Conservation (phyloP, 495 filamentous ascomycete genomes). For the Xylaria scruposa region DNA sequence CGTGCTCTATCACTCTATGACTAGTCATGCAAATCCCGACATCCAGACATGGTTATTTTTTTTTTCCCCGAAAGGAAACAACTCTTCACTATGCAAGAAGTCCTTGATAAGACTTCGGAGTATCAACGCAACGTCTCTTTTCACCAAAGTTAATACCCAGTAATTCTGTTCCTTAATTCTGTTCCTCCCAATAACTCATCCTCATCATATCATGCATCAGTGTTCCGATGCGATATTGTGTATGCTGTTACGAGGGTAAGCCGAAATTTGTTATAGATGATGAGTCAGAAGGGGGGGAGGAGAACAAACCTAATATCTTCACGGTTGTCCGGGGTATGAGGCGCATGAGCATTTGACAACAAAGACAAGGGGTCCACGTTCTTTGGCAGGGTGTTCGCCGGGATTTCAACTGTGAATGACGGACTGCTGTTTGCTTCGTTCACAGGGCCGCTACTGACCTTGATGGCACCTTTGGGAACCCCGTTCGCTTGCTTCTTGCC, state of each 20-base stretch:
- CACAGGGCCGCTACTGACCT: constrained; percentile 34
- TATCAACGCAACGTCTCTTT: not conserved
- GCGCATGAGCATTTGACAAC: constrained; percentile 2
- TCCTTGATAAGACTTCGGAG: not conserved
- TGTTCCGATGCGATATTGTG: constrained; percentile 29
- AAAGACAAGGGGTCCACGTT: constrained; percentile 1
- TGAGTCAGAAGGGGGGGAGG: not conserved
- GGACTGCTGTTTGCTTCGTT: constrained; percentile 18
- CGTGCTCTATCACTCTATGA: not conserved
- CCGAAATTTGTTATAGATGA: too few species aligned
- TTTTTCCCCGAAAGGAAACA: not conserved
- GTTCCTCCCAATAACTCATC: not conserved
- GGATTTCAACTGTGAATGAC: not conserved
- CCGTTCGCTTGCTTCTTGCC: constrained; percentile 60
- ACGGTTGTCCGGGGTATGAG: constrained; percentile 33
- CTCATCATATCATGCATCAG: not conserved
- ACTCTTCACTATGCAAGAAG: not conserved
- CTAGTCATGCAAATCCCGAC: not conserved
- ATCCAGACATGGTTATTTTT: not conserved
- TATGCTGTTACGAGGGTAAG: constrained; percentile 7
- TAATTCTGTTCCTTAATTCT: not conserved
- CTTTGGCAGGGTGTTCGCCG: constrained; percentile 11
- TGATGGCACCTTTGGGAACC: constrained; percentile 10
- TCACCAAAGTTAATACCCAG: not conserved
- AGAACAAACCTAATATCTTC: constrained; percentile 42